Evolutionary conservation across 257 asterid genomes (phyloP), one percentile per base, ranked within the genome.

Genomic region (Capsicum baccatum): DNA sequence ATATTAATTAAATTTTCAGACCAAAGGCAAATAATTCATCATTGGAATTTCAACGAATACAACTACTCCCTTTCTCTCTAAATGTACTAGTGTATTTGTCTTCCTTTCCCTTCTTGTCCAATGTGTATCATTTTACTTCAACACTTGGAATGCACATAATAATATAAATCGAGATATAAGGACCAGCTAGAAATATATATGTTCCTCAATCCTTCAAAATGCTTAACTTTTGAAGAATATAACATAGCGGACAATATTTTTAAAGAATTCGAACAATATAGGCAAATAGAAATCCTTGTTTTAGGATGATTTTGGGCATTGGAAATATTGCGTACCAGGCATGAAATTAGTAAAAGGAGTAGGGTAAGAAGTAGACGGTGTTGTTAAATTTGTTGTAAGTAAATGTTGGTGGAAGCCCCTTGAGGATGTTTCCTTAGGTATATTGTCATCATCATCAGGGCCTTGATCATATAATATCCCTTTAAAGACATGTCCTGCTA

Each of bases 401-500:
- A 55, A 47, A 8, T 64, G 57, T 13, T 64, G 81, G 19, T 56
- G 74, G 33, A 26, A 60, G 17, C 86, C 86, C 50, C 80, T 83
- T 26, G 93, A 88, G 42, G 87, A 83, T 83, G 87, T 88, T 84
- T 91, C 92, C 74, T 89, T 92, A 56, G 91, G 74, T 81, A 69
- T 70, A 21, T 50, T 50, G 39, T 39, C 58, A 3, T 89, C 84
- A 54, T 55, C 2, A 19, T 89, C 85, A 6, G 76, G 79, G 5
- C 95, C 93, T 54, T 92, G 97, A 81, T 93, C 97, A 55, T 92
- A 93, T 44, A 93, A 84, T 63, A 92, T 87, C 19, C 97, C 97
- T 2, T 94, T 91, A 82, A 93, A 93, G 6, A 90, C 84, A 60
- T 88, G 95, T 48, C 97, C 94, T 6, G 90, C 92, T 44, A 93